Base-by-base conservation (phyloP, 2,329 filamentous ascomycete genomes). In the Furcasterigmium furcatum region DNA sequence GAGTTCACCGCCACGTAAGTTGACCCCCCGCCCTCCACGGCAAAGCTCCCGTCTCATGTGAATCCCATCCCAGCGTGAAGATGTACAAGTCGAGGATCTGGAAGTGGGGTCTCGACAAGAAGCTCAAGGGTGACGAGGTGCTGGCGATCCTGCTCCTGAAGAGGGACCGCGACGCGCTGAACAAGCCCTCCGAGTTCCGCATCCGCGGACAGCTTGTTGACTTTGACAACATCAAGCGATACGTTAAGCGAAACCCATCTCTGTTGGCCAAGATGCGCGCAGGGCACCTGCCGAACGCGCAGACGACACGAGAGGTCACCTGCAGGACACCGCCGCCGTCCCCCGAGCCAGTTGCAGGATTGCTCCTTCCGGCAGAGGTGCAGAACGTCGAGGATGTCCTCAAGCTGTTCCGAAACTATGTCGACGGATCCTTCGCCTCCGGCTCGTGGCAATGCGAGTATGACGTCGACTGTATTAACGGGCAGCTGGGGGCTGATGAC, bases 51-150 rank as follows among this genome's bases (percentile, higher is more conserved):
- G 40, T 29, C 10, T 27, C 24, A 27, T 12, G 24, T 7, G n/a
- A 7, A 27, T 27, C 24, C 12, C 24, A 27, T 27, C 12, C 20
- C 46, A 69, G 66, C 18, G 63, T 66, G 44, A 68, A 68, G 52
- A 70, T 70, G 65, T 70, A 66, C 55, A 70, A 70, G 57, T 68
- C 66, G 38, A 61, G 66, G 38, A 67, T 70, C 40, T 66, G 61
- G 57, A 63, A 65, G 51, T 70, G 67, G 67, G 63, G 65, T 5
- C 60, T 70, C 35, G 65, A 67, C 43, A 70, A 70, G 52, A 70
- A 70, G 51, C 56, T 70, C 42, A 68, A 68, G 50, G 63, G 66
- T 36, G 63, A 66, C 24, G 67, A 70, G 46, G 65, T 70, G 4
- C 50, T 69, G 20, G 63, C 65, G 43, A 63, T 70, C 38, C 60